Percentiles rank a stretch among this genome's conserved stretches.
phyloP scores from a whole-genome alignment of 805 yeast species.

The Ogataea pini region DNA sequence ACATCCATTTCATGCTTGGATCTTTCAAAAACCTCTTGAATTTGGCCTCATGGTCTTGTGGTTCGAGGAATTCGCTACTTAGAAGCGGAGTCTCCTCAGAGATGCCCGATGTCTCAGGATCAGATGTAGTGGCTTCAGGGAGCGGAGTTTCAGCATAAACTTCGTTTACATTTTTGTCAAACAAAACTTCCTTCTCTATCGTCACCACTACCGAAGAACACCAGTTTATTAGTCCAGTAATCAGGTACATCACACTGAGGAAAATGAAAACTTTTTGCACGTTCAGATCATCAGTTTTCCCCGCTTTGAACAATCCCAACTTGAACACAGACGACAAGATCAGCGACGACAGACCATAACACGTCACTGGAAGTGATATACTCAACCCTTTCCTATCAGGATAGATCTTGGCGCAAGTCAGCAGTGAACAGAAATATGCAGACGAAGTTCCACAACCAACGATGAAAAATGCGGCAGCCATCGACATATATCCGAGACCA shows the following conservation, averaged over 20 bases:
- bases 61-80: slow-evolving; percentile 28
- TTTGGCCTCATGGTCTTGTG: slow-evolving; percentile 29
- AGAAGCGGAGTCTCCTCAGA: slow-evolving; percentile 39
- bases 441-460: slow-evolving; percentile 76
- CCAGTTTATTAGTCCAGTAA: slow-evolving; percentile 62
- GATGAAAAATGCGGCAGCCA: slow-evolving; percentile 53
- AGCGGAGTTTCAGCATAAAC: slow-evolving; percentile 13
- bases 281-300: slow-evolving; percentile 38
- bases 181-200: slow-evolving; percentile 51
- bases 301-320: slow-evolving; percentile 39
- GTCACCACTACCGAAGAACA: slow-evolving; percentile 64
- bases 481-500: slow-evolving; percentile 32
- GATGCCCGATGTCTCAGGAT: not conserved
- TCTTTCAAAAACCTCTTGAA: slow-evolving; percentile 44
- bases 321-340: slow-evolving; percentile 64
- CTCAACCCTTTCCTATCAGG: slow-evolving; percentile 77
- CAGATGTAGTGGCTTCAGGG: not conserved
- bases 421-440: slow-evolving; percentile 65
- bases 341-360: slow-evolving; percentile 81
- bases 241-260: slow-evolving; percentile 53
- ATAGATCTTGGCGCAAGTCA: slow-evolving; percentile 84
- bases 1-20: slow-evolving; percentile 60
- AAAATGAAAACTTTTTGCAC: slow-evolving; percentile 52
- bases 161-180: slow-evolving; percentile 28
- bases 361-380: slow-evolving; percentile 84